Base-by-base conservation (phyloP, 73 alveolate genomes). In the Tetrahymena elliotti region DNA sequence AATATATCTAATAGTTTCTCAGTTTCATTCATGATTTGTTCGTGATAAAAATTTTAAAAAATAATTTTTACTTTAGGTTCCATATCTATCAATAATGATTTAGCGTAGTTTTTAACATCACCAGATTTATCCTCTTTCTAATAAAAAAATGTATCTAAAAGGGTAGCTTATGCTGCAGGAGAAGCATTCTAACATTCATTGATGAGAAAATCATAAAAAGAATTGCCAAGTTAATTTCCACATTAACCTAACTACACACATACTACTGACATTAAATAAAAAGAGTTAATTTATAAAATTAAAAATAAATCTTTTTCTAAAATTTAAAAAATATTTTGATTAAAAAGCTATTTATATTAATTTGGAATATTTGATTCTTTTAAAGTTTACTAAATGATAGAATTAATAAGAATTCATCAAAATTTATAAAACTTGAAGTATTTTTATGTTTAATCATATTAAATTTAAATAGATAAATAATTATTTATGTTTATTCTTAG, bases 161-260 rank as follows among this genome's bases (percentile, higher is more conserved):
- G 83, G 7, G 93, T 33, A 9, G 96, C 96, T 12, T 94, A 94
- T 12, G 96, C 96, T 6, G 93, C 96, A 83, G 96, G 96, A 94
- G 94, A 68, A 18, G 96, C 83, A 35, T 83, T 84, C n/a, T 83
- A 8, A 35, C 93, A 94, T 93, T 94, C 96, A 40, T 94, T 83
- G 27, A 35, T 37, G 33, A 94, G 38, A 33, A 94, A 94, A 27
- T 94, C 96, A 94, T 68, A 94, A 33, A 94, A 39, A 5, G 94
- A n/a, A 36, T 94, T 88, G 27, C 96, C 96, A 34, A 94, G 92
- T 88, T 94, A 94, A 37, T 94, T 94, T 33, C 96, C 96, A 94
- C 96, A 94, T 38, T 94, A 35, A 39, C 96, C 96, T 84, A 94
- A 94, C 83, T 94, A 83, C 0, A 94, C 83, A 83, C 92, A 94